These are phyloP conservation scores for Alternaria gaisen DNA, from an alignment of 2,329 filamentous ascomycete species.

Conservation along the genomic window DNA sequence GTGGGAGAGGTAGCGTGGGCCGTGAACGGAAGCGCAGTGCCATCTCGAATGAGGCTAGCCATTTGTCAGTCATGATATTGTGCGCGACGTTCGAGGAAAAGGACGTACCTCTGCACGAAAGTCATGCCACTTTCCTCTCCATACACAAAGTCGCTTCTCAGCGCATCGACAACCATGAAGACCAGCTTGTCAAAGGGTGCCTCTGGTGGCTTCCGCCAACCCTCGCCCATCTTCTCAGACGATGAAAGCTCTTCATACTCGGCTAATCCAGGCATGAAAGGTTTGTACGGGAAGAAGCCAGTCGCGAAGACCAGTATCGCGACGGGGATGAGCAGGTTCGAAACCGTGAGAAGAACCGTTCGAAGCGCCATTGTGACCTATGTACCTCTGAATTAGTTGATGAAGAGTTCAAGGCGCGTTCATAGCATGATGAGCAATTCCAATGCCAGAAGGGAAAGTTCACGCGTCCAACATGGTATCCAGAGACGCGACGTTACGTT, in stretches of 20 bases:
- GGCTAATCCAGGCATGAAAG: constrained; percentile 86
- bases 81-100: neutral
- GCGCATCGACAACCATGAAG: constrained; percentile 97
- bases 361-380: constrained; percentile 34
- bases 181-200: constrained; percentile 87
- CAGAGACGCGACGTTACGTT: constrained; percentile 34
- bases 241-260: constrained; percentile 67
- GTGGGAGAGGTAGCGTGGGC: constrained; percentile 96
- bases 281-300: constrained; percentile 98
- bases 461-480: constrained; percentile 32
- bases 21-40: constrained; percentile 89
- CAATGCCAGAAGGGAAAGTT: constrained; percentile 7
- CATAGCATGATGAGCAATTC: constrained; percentile 20
- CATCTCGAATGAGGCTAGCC: constrained; percentile 79
- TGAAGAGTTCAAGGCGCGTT: neutral
- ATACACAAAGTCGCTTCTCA: constrained; percentile 92
- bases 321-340: constrained; percentile 80
- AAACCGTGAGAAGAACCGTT: constrained; percentile 63
- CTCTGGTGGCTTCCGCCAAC: constrained; percentile 57
- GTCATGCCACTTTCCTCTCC: constrained; percentile 79
- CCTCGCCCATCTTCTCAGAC: constrained; percentile 47
- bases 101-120: constrained; percentile 81
- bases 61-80: neutral
- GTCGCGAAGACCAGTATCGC: constrained; percentile 76
- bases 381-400: constrained; percentile 9